phyloP scores from a whole-genome alignment of 1,284 basidiomycete genomes.

The Meira nashicola region DNA sequence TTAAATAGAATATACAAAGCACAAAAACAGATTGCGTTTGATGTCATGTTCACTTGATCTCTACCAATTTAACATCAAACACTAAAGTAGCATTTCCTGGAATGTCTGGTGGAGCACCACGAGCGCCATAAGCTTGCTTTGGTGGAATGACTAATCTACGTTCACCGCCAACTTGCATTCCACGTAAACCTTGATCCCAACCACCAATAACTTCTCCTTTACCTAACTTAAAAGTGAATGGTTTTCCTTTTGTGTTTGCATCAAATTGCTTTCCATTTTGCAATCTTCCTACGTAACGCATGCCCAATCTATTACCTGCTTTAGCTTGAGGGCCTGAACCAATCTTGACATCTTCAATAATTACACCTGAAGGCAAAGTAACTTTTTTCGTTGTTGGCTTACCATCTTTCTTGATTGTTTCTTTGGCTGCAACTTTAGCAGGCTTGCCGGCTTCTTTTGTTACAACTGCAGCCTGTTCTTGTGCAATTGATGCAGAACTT shows the following conservation, averaged over 20 bases:
- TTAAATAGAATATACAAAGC: no score
- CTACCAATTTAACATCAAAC: constrained; percentile 60
- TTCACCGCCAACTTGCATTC: constrained; percentile 89
- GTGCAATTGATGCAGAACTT: constrained; percentile 25
- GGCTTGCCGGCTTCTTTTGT: constrained; percentile 46
- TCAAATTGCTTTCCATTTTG: constrained; percentile 81
- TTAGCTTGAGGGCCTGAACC: constrained; percentile 80
- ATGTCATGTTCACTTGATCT: constrained; percentile 53
- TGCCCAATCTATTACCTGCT: constrained; percentile 73
- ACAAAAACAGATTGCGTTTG: no score
- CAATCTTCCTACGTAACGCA: constrained; percentile 88
- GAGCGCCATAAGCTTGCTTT: constrained; percentile 58
- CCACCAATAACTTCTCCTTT: constrained; percentile 81
- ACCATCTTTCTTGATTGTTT: constrained; percentile 54
- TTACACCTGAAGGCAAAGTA: constrained; percentile 68
- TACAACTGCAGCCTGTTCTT: constrained; percentile 40
- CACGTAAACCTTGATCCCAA: constrained; percentile 85
- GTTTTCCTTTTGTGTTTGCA: constrained; percentile 78
- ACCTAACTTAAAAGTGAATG: constrained; percentile 82
- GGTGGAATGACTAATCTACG: constrained; percentile 72
- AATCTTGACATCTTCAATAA: constrained; percentile 70
- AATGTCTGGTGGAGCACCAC: constrained; percentile 57
- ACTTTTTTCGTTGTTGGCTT: constrained; percentile 51
- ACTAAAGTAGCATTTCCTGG: constrained; percentile 58
- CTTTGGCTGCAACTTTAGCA: constrained; percentile 38